These are phyloP conservation scores for Diaporthe longicolla DNA, from an alignment of 2,329 filamentous ascomycete species.

Conservation along the genomic window DNA sequence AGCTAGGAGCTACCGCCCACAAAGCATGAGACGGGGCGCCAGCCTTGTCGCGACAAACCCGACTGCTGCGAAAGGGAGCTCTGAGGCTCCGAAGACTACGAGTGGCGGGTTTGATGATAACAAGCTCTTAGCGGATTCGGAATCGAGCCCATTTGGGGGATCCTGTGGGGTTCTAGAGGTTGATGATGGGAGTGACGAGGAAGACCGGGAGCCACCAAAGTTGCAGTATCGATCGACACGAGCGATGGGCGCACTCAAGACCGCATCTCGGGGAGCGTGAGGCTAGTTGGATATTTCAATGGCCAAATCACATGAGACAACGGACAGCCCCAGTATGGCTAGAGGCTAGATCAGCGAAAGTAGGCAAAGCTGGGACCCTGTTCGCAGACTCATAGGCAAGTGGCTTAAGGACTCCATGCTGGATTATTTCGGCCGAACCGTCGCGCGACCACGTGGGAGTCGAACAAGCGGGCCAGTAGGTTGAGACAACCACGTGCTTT, in stretches of 20 bases:
- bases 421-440: not conserved
- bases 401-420: too few species aligned
- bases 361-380: not conserved
- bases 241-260: slow-evolving; percentile 44
- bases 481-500: not conserved
- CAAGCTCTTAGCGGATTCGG: slow-evolving; percentile 22
- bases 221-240: slow-evolving; percentile 61
- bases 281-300: not conserved
- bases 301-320: not conserved
- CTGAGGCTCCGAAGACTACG: not conserved
- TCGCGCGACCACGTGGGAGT: not conserved
- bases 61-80: slow-evolving; percentile 27
- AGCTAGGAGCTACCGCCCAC: slow-evolving; percentile 65
- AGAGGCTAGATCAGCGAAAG: not conserved
- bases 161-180: slow-evolving; percentile 51
- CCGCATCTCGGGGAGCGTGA: slow-evolving; percentile 24
- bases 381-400: not conserved
- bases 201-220: slow-evolving; percentile 51
- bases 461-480: not conserved
- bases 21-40: slow-evolving; percentile 65
- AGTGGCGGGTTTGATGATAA: not conserved
- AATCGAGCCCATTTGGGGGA: slow-evolving; percentile 34
- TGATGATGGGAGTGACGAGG: slow-evolving; percentile 59
- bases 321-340: not conserved
- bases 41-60: slow-evolving; percentile 46